Evolutionary conservation across 306 rosid species (phyloP), one percentile per base, ranked within the genome.

Genomic region (Prunus persica): DNA sequence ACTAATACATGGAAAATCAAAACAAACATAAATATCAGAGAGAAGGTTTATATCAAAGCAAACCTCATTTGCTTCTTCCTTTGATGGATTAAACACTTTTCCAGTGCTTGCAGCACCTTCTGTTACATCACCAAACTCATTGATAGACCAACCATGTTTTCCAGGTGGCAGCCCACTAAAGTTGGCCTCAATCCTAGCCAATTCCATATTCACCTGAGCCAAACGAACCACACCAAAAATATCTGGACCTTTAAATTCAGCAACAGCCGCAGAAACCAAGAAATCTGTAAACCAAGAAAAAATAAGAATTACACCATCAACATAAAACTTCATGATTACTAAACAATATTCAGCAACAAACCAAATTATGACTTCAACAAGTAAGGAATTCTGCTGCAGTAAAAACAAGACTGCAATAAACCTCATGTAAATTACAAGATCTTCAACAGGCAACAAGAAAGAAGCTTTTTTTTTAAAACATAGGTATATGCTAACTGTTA

Each of bases 91-190:
- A 60, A 89, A 95, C 61, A 89, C 65, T 80, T 91, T 91, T 32
- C 97, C 97, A 16, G 97, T 95, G 93, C 96, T 89, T 27, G 91
- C 90, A 34, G 96, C 92, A 72, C 97, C 99, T 80, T 87, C 87
- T 58, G 97, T 92, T 78, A 92, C 79, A 76, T 95, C 99, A 71
- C 99, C 99, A 81, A 86, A 95, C 82, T 90, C 88, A 75, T 92
- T 92, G 79, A 95, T 91, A 38, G 97, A 90, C 97, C 97, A 95
- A 69, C 90, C 88, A 77, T 95, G 99, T 84, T 90, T 92, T 66
- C 97, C 97, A 16, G 96, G 97, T 3, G 91, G 82, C 71, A 95
- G 69, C 43, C 97, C 97, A 38, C 92, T 92, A 57, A 92, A 92
- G 84, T 74, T 86, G 70, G 96, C 99, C 78, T 95, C 99, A 73